Conservation (phyloP, 495 filamentous ascomycete species). For the Tirmania nivea region DNA sequence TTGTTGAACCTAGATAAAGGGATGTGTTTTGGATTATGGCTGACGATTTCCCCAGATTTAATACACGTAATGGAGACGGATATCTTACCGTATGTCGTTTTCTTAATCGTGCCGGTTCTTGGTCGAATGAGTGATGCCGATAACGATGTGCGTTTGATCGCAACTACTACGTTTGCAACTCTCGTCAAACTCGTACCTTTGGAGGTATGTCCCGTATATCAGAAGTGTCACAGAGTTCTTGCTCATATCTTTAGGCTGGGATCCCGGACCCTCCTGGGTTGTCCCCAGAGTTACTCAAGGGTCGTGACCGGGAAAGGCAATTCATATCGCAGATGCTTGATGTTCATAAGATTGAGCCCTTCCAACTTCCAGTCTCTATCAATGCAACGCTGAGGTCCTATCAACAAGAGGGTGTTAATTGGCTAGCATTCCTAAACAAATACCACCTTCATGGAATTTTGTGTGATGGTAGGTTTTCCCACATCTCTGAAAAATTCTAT, state of each 20-base stretch:
- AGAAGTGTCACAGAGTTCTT: background rate
- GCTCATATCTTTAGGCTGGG: slow-evolving; percentile 32
- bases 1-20: background rate
- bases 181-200: slow-evolving; percentile 97
- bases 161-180: slow-evolving; percentile 91
- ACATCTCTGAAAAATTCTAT: background rate
- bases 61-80: slow-evolving; percentile 96
- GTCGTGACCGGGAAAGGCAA: slow-evolving; percentile 76
- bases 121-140: slow-evolving; percentile 99
- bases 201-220: slow-evolving; percentile 26
- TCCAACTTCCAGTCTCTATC: slow-evolving; percentile 83
- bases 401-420: slow-evolving; percentile 97
- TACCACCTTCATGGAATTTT: slow-evolving; percentile 96
- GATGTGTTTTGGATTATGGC: background rate
- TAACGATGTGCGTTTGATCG: slow-evolving; percentile 78
- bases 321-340: slow-evolving; percentile 96
- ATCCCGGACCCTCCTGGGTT: slow-evolving; percentile 92
- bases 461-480: slow-evolving; percentile 38
- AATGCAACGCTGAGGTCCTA: slow-evolving; percentile 90
- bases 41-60: slow-evolving; percentile 29
- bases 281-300: slow-evolving; percentile 65
- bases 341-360: slow-evolving; percentile 82
- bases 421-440: slow-evolving; percentile 92
- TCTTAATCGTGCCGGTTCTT: slow-evolving; percentile 92
- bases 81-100: slow-evolving; percentile 94